Evolutionary conservation across 805 yeast species (phyloP), one percentile per base, ranked within the genome.

Genomic region (Teunomyces atbi): DNA sequence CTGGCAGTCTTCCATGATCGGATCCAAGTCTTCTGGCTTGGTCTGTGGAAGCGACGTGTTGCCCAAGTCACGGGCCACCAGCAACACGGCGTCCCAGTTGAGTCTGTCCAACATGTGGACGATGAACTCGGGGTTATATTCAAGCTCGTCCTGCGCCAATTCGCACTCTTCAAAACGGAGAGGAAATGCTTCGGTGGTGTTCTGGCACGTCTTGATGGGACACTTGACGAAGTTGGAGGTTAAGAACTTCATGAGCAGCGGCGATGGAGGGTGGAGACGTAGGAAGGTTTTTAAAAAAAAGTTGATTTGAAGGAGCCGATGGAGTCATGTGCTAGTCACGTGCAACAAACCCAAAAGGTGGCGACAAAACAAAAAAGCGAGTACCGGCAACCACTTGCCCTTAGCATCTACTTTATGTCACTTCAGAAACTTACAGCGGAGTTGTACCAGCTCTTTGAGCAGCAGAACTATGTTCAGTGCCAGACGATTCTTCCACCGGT

Each of bases 151-250:
- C 58, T 83, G 86, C 12, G 79, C 85, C 29, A 94, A 71, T 55
- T 84, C 78, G 57, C 94, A 85, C 18, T 81, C 78, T 46, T 75
- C 64, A 62, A 77, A 92, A 49, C 75, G 74, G 46, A 94, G 76
- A 2, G 99, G 99, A 62, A 90, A 94, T 15, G 95, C 81, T 5
- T 82, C 80, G 11, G 79, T 78, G 5, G 92, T 78, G 11, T 82
- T 69, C 38, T 84, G 89, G 61, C 99, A 94, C 1, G 82, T 58
- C 59, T 85, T 84, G 50, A 89, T 86, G 0, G 98, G 90, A 68
- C 99, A 94, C 63, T 86, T 89, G 51, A 94, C 96, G 67, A 94
- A 94, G 67, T 94, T 94, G 10, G 97, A 88, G n/a, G 99, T 92
- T 21, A 94, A 72, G 59, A 92, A 82, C 70, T 94, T 92, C 99